Base-by-base conservation (phyloP, 208 protist species). In the Acanthamoeba castellanii region DNA sequence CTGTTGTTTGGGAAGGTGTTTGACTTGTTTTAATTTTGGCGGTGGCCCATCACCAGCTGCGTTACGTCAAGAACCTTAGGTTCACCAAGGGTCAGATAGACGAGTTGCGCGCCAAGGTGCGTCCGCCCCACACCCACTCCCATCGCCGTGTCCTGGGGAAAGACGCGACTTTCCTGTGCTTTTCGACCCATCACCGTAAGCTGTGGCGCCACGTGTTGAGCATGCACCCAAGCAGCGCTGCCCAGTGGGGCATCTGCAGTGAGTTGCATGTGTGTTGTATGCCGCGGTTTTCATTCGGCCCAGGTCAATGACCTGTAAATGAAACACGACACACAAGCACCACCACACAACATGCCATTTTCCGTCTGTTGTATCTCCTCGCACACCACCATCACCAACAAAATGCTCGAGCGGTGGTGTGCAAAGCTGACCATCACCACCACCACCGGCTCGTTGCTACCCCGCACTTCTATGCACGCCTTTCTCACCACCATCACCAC, bases 11-110 rank as follows among this genome's bases (percentile, higher is more conserved):
- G 11, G 34, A 30, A 37, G 7, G 7, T 52, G 0, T 20, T 52
- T 52, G 7, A 32, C 34, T 11, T 45, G 4, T 25, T 27, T 4
- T 4, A 9, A 5, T 52, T 27, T 25, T 14, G 37, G 25, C 25
- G 66, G 16, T 74, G 66, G 2, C 11, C n/a, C 13, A 14, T n/a
- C 30, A 11, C 16, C 74, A 88, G 81, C 8, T 88, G 16, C 20
- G 81, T 8, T 88, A 64, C 20, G 81, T 88, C 18, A 88, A 88
- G 20, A 88, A 88, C 22, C 45, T 88, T n/a, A 3, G 81, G 18
- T 88, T 88, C 34, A 88, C 81, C 42, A 88, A 88, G 81, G 81
- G 81, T 2, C 81, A 88, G 11, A 64, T 88, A 32, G 81, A 57
- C 81, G n/a, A 88, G 52, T 64, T 88, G 81, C 81, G 81, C 4